Base-by-base conservation (phyloP, 192 early-diverging fungal genomes). In the Coemansia sp. region DNA sequence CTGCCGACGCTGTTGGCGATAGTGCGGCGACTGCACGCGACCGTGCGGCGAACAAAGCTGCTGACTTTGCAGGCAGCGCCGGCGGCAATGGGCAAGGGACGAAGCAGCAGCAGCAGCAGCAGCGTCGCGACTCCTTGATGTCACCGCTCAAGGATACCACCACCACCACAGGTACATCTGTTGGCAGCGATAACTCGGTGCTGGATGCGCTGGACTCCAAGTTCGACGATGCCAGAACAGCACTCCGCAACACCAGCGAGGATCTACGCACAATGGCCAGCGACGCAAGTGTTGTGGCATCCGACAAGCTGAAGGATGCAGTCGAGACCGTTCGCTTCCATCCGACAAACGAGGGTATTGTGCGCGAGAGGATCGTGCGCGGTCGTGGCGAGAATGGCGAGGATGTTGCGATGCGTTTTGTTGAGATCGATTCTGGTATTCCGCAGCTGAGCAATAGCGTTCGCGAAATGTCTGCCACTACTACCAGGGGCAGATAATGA, bases 341-440 rank as follows among this genome's bases (percentile, higher is more conserved):
- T 18, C 64, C 77, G 1, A 71, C 62, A 23, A 63, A 45, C 69
- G 69, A 75, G 44, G 77, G 77, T 12, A 43, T 74, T 47, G 38
- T 75, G 4, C 42, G 48, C 32, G 37, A 15, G 18, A 18, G 39
- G 5, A 65, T 65, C 40, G 52, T 39, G n/a, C 37, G 52, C 1
- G 15, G 58, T 37, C 8, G 56, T 37, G 49, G 18, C 6, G 56
- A 43, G 16, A 40, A 40, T 6, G 53, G 45, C 57, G 45, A 62
- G 13, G 43, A 78, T 12, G 18, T 47, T 41, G 10, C 57, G 21
- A 56, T 68, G 12, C 63, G 67, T 32, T 72, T 80, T 50, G 78
- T 80, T 21, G 78, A 80, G 60, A 15, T 49, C 19, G 45, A 72
- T 59, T 80, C 78, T 53, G 69, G 70, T 21, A 80, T 80, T 18